Evolutionary conservation across 176 grass and related monocot genomes (phyloP), one percentile per base, ranked within the genome.

Genomic region (Avena eriantha): DNA sequence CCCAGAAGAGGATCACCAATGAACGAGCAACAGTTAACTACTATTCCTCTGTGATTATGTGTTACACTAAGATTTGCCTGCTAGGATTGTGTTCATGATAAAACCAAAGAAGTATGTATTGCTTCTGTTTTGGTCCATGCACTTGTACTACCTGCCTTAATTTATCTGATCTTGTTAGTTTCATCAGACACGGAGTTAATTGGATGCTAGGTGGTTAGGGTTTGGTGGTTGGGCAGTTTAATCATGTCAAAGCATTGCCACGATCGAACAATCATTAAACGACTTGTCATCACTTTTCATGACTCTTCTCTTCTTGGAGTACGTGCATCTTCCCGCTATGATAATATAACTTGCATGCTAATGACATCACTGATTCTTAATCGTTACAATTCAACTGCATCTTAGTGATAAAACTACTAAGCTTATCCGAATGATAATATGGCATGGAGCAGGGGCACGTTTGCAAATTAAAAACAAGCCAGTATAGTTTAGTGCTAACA

Each of bases 181-280:
- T 81, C 58, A 90, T 78, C 79, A 84, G 85, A 69, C 81, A 87
- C 80, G 16, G 41, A 81, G 81, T 76, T 77, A 90, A 76, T 46
- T 23, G 76, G 69, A 53, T 75, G 81, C 77, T 91, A 81, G 85
- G 89, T 88, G 76, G 89, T 88, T 91, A 88, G 69, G 81, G 61
- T 84, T 81, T 60, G 50, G 85, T 69, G 68, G 89, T 77, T 91
- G 33, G 8, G 49, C 84, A 88, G 49, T 91, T 70, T 91, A 91
- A 84, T 88, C 81, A 80, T 51, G 85, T 80, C 76, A 87, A 90
- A 85, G 79, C 84, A 90, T 69, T 57, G 19, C 56, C 34, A 66
- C 35, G 66, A 80, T 74, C 68, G 58, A 87, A 80, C 79, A 84
- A 67, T 84, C 58, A 76, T 84, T 83, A 91, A 84, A 84, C 47